phyloP scores from a whole-genome alignment of 108 stramenopile species.

The Fragilaria crotonensis region DNA sequence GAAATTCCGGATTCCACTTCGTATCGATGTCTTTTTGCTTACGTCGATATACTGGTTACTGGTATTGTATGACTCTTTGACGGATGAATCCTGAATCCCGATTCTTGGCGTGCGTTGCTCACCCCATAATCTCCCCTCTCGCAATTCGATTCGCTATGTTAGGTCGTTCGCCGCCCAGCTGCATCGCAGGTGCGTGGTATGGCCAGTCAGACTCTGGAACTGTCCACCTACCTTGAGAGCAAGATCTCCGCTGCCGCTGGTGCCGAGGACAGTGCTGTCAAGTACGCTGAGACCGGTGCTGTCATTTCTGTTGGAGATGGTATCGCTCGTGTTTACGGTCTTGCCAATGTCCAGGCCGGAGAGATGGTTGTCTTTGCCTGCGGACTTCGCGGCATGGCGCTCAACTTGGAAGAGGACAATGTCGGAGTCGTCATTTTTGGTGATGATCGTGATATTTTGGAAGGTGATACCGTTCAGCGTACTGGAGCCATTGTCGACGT shows the following conservation, averaged over 20 bases:
- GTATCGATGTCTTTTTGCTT: no score
- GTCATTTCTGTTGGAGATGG: conserved; percentile 99
- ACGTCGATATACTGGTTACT: no score
- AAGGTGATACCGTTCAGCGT: conserved; percentile 98
- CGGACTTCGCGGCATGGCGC: conserved; percentile 97
- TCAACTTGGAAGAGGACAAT: conserved; percentile 99
- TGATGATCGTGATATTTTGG: conserved; percentile 98
- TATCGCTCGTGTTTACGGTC: conserved; percentile 99
- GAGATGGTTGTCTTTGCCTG: conserved; percentile 98
- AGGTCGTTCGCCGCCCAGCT: conserved; percentile 58
- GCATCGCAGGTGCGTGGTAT: conserved; percentile 55
- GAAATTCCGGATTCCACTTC: no score
- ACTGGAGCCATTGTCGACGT: conserved; percentile 99
- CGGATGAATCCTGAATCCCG: no score
- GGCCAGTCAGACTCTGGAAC: conserved; percentile 91
- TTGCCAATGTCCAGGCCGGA: conserved; percentile 99
- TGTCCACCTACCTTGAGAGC: conserved; percentile 93
- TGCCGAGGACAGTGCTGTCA: conserved; percentile 74
- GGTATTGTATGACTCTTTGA: no score
- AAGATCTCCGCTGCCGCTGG: conserved; percentile 88
- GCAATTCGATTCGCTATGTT: no score
- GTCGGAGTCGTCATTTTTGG: conserved; percentile 99
- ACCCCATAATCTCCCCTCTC: no score
- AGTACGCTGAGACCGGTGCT: conserved; percentile 95
- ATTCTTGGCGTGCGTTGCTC: no score